phyloP scores from a whole-genome alignment of 1,284 basidiomycete species.

The Xerocomus alliaceus region DNA sequence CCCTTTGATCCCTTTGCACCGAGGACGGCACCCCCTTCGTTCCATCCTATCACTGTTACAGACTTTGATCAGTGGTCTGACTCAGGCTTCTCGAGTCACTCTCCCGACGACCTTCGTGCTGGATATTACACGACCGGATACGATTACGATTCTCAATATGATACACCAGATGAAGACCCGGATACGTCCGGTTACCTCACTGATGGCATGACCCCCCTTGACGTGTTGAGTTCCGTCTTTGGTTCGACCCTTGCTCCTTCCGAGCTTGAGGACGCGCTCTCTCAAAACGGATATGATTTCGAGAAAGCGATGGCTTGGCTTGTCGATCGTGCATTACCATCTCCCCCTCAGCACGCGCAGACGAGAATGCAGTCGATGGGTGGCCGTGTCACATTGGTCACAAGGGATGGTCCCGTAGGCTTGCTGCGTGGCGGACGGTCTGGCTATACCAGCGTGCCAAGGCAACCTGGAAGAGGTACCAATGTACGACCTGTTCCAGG shows the following conservation, averaged over 20 bases:
- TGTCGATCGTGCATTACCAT: constrained; percentile 71
- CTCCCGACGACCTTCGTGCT: constrained; percentile 53
- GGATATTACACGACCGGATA: constrained; percentile 44
- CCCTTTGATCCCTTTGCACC: constrained; percentile 76
- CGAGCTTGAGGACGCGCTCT: constrained; percentile 92
- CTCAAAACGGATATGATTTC: constrained; percentile 90
- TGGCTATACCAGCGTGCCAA: constrained; percentile 44
- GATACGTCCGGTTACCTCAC: constrained; percentile 63
- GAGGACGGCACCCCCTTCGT: constrained; percentile 56
- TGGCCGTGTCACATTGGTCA: constrained; percentile 65
- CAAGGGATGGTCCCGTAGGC: constrained; percentile 54
- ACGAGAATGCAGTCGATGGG: constrained; percentile 67
- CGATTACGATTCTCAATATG: constrained; percentile 45
- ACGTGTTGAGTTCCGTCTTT: constrained; percentile 93
- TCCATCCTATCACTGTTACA: constrained; percentile 65
- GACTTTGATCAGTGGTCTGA: constrained; percentile 72
- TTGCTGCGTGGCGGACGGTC: constrained; percentile 53
- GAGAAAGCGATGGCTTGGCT: constrained; percentile 94
- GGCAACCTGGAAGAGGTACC: constrained; percentile 53
- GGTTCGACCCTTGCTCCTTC: constrained; percentile 85
- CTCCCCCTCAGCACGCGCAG: constrained; percentile 51
- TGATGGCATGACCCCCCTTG: constrained; percentile 95
- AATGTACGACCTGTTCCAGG: constrained; percentile 65
- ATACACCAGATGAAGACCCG: constrained; percentile 55
- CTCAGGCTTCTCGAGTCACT: constrained; percentile 49